A percentile compares a stretch with the other conserved stretches of the same genome.
phyloP scores from a whole-genome alignment of 805 yeast genomes.

The Vanderwaltozyma verrucispora region DNA sequence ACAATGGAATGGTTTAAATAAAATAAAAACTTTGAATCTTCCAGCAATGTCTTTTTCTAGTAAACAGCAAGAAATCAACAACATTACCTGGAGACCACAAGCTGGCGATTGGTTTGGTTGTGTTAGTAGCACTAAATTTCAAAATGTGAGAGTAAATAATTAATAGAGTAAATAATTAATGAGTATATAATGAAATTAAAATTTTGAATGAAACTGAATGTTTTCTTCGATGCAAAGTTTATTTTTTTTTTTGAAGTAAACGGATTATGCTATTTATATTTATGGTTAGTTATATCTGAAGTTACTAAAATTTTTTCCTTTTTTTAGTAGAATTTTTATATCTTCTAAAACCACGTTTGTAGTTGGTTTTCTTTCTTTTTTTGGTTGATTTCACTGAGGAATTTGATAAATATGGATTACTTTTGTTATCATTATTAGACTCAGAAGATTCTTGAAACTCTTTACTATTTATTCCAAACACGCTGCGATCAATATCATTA shows the following conservation, averaged over 20 bases:
- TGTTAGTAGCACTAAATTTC: slow-evolving; percentile 30
- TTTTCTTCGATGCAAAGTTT: not conserved
- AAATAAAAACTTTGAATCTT: slow-evolving; percentile 8
- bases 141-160: slow-evolving; percentile 22
- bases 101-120: slow-evolving; percentile 72
- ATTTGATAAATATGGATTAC: slow-evolving; percentile 5
- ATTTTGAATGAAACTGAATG: too few species aligned
- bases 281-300: not conserved
- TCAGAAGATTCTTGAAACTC: slow-evolving; percentile 5
- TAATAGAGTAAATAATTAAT: too few species aligned
- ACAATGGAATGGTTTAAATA: slow-evolving; percentile 1
- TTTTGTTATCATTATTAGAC: slow-evolving; percentile 12
- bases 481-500: not conserved
- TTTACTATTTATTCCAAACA: slow-evolving; percentile 2
- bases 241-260: too few species aligned
- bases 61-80: slow-evolving; percentile 65
- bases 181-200: too few species aligned
- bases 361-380: slow-evolving; percentile 2
- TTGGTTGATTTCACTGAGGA: not conserved
- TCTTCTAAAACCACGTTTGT: slow-evolving; percentile 5
- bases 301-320: not conserved
- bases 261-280: too few species aligned
- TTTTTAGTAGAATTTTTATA: slow-evolving; percentile 4
- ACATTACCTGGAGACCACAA: slow-evolving; percentile 57
- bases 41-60: slow-evolving; percentile 40